phyloP scores from a whole-genome alignment of 2,329 filamentous ascomycete genomes.

The Thermothelomyces thermophilus region DNA sequence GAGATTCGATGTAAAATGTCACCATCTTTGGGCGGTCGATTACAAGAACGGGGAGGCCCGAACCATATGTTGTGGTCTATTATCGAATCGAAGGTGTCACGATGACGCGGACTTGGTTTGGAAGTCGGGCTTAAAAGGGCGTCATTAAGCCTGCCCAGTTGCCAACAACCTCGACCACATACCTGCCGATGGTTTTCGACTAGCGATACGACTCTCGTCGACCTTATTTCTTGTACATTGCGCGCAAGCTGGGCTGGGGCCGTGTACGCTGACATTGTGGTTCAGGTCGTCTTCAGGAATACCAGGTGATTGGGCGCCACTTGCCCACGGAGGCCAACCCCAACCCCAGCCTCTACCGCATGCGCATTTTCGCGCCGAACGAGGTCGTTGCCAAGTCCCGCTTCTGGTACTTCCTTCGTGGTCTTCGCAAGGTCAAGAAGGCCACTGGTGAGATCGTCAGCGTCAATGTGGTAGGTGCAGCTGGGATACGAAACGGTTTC shows the following conservation, averaged over 20 bases:
- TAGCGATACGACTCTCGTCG: not conserved
- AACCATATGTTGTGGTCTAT: not conserved
- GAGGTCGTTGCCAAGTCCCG: conserved; percentile 97
- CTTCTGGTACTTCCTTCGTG: conserved; percentile 99
- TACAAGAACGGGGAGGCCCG: not conserved
- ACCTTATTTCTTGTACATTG: not conserved
- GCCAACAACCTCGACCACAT: not conserved
- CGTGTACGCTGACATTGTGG: conserved; percentile 22
- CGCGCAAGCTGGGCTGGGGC: not conserved
- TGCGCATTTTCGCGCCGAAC: conserved; percentile 99
- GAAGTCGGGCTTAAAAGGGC: not conserved
- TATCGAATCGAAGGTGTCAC: not conserved
- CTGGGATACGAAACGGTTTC: not conserved
- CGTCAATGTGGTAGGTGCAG: conserved; percentile 77
- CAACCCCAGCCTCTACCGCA: conserved; percentile 97
- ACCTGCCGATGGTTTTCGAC: not conserved
- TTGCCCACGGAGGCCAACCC: conserved; percentile 96
- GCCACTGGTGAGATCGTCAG: conserved; percentile 98
- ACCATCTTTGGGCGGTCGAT: not conserved
- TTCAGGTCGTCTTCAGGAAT: conserved; percentile 98
- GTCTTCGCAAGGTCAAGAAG: conserved; percentile 99
- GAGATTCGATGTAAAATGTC: not conserved
- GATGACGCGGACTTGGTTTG: not conserved
- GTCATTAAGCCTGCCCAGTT: not conserved
- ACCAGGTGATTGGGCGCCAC: conserved; percentile 99